Evolutionary conservation across 305 asterid species (phyloP).

Genomic region (Fraxinus platypoda): DNA sequence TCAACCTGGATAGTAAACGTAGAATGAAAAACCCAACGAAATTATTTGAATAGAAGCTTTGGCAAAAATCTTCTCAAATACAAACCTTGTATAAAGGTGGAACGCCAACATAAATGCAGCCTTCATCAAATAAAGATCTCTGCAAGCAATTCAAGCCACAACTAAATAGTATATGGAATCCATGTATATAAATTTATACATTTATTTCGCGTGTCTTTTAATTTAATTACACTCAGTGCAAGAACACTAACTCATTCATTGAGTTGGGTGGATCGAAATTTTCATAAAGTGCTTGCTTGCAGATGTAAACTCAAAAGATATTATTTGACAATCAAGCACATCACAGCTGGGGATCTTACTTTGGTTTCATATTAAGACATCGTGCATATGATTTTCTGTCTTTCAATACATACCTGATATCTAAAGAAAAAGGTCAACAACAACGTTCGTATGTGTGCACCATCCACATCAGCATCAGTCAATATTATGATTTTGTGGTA

Average conservation of each 20-base stretch:
- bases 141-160: conserved; percentile 41
- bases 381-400: not conserved
- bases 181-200: not conserved
- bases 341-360: not conserved
- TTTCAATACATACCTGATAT: conserved; percentile 68
- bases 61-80: not conserved
- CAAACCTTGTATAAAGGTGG: conserved; percentile 95
- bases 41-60: conserved; percentile 9
- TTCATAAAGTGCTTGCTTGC: not conserved
- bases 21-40: conserved; percentile 16
- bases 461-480: conserved; percentile 98
- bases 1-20: conserved; percentile 61
- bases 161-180: conserved; percentile 20
- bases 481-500: conserved; percentile 94
- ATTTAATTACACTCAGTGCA: not conserved
- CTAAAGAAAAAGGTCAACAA: conserved; percentile 88
- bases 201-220: not conserved
- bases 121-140: conserved; percentile 93
- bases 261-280: not conserved
- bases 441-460: conserved; percentile 95
- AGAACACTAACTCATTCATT: not conserved
- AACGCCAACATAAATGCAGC: conserved; percentile 93
- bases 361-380: not conserved
- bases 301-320: not conserved
- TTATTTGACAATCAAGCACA: not conserved